These are phyloP conservation scores for Fusarium cyanostomum DNA, from an alignment of 2,329 filamentous ascomycete species.

Conservation along the genomic window DNA sequence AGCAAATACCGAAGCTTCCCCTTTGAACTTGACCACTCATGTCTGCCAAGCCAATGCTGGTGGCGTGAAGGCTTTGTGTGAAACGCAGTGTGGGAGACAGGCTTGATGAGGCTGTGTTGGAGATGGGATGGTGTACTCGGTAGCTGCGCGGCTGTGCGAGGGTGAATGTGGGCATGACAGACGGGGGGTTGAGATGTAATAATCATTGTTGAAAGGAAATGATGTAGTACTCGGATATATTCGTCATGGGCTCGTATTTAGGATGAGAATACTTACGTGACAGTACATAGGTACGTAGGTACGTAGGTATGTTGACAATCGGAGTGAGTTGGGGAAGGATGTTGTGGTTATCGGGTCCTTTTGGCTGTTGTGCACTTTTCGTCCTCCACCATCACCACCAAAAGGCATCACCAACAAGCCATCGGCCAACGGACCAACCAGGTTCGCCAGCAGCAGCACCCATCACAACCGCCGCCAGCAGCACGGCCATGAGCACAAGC, in stretches of 20 bases:
- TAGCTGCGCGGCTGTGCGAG: slow-evolving; percentile 31
- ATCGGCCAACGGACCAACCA: slow-evolving; percentile 20
- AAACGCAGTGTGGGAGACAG: slow-evolving; percentile 19
- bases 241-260: no score
- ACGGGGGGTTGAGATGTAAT: slow-evolving; percentile 6
- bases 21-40: background rate
- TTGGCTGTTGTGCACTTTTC: background rate
- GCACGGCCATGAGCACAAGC: no score
- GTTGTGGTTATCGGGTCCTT: background rate
- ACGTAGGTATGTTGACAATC: no score
- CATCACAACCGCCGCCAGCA: background rate
- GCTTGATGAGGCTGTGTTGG: slow-evolving; percentile 33
- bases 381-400: slow-evolving; percentile 16
- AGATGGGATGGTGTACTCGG: slow-evolving; percentile 20
- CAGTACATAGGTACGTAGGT: no score
- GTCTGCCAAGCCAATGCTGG: background rate
- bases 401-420: slow-evolving; percentile 26
- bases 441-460: background rate
- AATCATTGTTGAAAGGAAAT: background rate
- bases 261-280: no score
- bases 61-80: background rate
- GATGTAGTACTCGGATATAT: background rate
- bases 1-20: background rate
- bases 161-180: slow-evolving; percentile 7
- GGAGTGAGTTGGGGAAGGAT: background rate